Evolutionary conservation across 805 yeast genomes (phyloP).

Genomic region (Ogataea degrootiae): DNA sequence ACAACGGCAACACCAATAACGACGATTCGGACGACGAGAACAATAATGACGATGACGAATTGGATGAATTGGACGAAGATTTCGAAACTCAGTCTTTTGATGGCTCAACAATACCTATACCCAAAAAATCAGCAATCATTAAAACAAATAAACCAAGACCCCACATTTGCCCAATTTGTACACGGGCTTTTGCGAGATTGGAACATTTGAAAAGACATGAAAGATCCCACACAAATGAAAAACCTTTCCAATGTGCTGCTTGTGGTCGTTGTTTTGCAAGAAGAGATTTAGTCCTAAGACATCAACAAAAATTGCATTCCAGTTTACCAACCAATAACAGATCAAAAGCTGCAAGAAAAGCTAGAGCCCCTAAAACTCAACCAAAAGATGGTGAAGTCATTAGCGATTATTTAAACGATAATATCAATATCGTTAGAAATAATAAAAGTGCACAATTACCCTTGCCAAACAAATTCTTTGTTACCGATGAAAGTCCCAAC

Average conservation of each 20-base stretch:
- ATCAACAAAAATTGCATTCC: conserved; percentile 88
- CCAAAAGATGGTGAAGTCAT: conserved; percentile 30
- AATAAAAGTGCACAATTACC: conserved; percentile 52
- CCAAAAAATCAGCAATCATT: conserved; percentile 76
- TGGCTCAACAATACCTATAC: conserved; percentile 51
- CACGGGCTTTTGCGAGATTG: conserved; percentile 90
- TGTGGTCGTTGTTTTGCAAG: conserved; percentile 96
- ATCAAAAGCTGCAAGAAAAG: conserved; percentile 31
- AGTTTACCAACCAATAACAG: conserved; percentile 38
- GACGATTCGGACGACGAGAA: not conserved
- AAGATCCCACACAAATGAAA: conserved; percentile 90
- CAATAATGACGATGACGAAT: conserved; percentile 1
- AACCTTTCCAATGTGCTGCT: conserved; percentile 93
- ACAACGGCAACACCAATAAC: conserved; percentile 5
- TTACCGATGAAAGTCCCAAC: conserved; percentile 7
- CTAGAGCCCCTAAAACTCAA: conserved; percentile 13
- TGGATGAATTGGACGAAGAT: not conserved
- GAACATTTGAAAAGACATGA: conserved; percentile 95
- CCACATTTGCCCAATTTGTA: conserved; percentile 82
- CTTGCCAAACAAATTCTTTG: conserved; percentile 12
- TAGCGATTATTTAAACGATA: conserved; percentile 38
- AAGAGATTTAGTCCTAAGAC: conserved; percentile 80
- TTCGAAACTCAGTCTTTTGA: not conserved
- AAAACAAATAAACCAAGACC: conserved; percentile 95
- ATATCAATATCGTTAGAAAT: conserved; percentile 47